These are phyloP conservation scores for Lactarius deliciosus DNA, from an alignment of 768 basidiomycete genomes.

Conservation along the genomic window DNA sequence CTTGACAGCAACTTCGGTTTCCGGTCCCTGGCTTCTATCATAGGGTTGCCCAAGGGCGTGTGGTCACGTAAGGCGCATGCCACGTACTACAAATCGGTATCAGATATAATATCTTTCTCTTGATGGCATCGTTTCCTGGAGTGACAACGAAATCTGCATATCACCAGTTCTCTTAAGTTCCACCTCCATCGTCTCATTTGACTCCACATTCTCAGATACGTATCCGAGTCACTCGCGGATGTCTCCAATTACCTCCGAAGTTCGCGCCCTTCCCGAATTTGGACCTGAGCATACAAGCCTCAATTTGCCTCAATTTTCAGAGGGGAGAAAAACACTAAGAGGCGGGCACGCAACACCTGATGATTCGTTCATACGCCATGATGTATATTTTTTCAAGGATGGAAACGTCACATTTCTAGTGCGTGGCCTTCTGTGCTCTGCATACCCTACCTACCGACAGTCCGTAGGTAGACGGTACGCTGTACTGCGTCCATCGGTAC, in stretches of 20 bases:
- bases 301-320: neutral
- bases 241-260: neutral
- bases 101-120: too few relatives aligned
- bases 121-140: too few relatives aligned
- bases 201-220: neutral
- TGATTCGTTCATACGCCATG: conserved; percentile 14
- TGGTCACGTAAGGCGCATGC: too few relatives aligned
- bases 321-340: neutral
- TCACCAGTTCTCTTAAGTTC: too few relatives aligned
- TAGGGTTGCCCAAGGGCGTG: too few relatives aligned
- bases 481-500: conserved; percentile 27
- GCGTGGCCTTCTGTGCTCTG: neutral
- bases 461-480: conserved; percentile 20
- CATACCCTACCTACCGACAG: neutral
- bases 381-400: conserved; percentile 25
- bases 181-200: too few relatives aligned
- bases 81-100: too few relatives aligned
- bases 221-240: neutral
- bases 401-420: conserved; percentile 28
- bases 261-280: too few relatives aligned
- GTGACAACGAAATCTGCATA: too few relatives aligned
- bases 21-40: too few relatives aligned
- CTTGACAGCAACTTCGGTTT: too few relatives aligned
- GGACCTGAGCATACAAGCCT: neutral
- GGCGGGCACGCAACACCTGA: neutral